These are phyloP conservation scores for Salix koriyanagi DNA, from an alignment of 345 rosid genomes.

Conservation along the genomic window DNA sequence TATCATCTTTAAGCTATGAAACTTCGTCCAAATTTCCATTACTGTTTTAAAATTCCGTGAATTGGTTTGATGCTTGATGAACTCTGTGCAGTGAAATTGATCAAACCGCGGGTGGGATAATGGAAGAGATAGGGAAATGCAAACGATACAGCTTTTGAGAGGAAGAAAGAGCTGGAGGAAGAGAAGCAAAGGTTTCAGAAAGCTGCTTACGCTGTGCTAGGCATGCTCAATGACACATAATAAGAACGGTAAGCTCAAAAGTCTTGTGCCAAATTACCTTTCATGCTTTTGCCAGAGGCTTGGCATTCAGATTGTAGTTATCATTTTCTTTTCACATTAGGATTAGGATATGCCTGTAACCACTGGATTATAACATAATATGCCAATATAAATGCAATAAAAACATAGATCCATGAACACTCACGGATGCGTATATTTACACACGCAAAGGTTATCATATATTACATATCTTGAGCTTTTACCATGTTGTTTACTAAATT, in stretches of 20 bases:
- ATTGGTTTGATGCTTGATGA: background rate
- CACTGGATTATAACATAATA: background rate
- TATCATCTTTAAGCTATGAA: background rate
- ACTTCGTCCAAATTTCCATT: background rate
- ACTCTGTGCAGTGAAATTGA: constrained; percentile 64
- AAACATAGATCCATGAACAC: background rate
- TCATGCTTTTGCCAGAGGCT: background rate
- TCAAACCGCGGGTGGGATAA: constrained; percentile 56
- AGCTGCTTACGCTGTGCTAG: constrained; percentile 70
- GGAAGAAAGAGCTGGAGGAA: constrained; percentile 64
- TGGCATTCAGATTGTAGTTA: background rate
- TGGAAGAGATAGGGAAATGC: constrained; percentile 74
- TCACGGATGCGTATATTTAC: background rate
- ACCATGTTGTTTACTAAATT: background rate
- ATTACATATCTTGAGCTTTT: background rate
- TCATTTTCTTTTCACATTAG: background rate
- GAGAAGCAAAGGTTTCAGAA: constrained; percentile 73
- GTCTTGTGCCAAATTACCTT: background rate
- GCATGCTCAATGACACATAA: constrained; percentile 36
- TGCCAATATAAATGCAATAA: background rate
- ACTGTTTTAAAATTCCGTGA: background rate
- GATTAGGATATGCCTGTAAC: background rate
- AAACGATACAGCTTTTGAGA: constrained; percentile 59
- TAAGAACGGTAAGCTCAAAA: constrained; percentile 8
- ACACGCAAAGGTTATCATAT: background rate